Conservation (phyloP, 352 stramenopile species). For the Phytophthora melonis region DNA sequence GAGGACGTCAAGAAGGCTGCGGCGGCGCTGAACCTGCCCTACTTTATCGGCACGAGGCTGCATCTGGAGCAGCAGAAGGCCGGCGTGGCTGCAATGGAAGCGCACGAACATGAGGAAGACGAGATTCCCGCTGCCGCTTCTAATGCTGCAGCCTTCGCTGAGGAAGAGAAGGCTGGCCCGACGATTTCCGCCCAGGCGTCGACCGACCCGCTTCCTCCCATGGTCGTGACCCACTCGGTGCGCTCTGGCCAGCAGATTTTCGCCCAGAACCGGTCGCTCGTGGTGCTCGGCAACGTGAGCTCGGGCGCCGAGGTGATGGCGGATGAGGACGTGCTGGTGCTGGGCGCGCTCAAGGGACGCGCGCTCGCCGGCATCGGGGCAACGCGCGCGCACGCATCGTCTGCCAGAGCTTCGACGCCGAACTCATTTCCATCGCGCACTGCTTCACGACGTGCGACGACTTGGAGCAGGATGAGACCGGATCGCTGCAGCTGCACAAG, state of each 20-base stretch:
- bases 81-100: background rate
- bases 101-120: slow-evolving; percentile 2
- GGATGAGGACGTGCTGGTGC: slow-evolving; percentile 87
- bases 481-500: slow-evolving; percentile 55
- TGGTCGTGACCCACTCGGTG: slow-evolving; percentile 80
- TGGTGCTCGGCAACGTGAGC: slow-evolving; percentile 88
- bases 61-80: slow-evolving; percentile 31
- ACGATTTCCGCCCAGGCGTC: slow-evolving; percentile 11
- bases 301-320: slow-evolving; percentile 90
- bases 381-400: slow-evolving; percentile 73
- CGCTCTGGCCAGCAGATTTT: slow-evolving; percentile 91
- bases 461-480: slow-evolving; percentile 50
- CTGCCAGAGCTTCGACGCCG: slow-evolving; percentile 87
- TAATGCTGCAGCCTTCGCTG: slow-evolving; percentile 10
- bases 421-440: slow-evolving; percentile 91
- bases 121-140: background rate
- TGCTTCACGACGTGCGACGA: slow-evolving; percentile 92
- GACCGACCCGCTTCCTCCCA: slow-evolving; percentile 39
- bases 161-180: slow-evolving; percentile 19
- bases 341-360: slow-evolving; percentile 85
- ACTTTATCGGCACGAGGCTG: slow-evolving; percentile 81
- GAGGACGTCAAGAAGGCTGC: slow-evolving; percentile 85
- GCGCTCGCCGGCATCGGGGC: slow-evolving; percentile 86
- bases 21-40: slow-evolving; percentile 67
- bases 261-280: slow-evolving; percentile 80